phyloP scores from a whole-genome alignment of 495 filamentous ascomycete species.

The Cercophora newfieldiana region DNA sequence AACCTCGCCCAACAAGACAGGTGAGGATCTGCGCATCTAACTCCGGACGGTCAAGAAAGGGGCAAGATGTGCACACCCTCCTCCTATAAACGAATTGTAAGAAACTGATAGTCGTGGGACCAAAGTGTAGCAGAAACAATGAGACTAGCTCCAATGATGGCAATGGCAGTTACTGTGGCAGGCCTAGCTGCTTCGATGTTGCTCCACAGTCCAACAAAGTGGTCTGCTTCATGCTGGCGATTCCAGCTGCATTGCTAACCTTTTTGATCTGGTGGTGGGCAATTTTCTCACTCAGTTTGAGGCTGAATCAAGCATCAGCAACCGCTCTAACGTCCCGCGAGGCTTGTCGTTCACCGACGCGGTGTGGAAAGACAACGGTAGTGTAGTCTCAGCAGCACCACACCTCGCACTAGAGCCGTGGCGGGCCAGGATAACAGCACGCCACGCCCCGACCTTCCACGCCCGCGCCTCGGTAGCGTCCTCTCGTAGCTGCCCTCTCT shows the following conservation, averaged over 20 bases:
- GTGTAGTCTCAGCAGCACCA: background rate
- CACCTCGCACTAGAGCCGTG: background rate
- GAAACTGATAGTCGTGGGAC: too few species aligned
- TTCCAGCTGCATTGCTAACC: background rate
- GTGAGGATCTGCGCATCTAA: too few species aligned
- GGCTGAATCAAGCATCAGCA: slow-evolving; percentile 1
- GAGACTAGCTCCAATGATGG: too few species aligned
- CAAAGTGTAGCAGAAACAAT: too few species aligned
- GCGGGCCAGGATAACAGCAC: background rate
- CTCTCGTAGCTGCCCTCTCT: background rate
- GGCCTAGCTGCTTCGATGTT: too few species aligned
- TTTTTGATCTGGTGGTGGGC: background rate
- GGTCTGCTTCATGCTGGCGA: background rate
- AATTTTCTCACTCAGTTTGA: background rate
- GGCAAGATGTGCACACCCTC: too few species aligned
- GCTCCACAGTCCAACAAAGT: background rate
- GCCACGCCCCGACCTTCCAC: background rate
- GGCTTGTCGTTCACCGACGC: background rate
- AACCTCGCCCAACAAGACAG: too few species aligned
- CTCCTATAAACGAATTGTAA: too few species aligned
- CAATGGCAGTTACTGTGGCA: too few species aligned
- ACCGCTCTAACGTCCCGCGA: background rate
- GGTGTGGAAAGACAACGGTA: background rate
- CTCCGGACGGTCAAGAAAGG: too few species aligned
- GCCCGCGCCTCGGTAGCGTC: background rate